Conservation (phyloP, 2,329 filamentous ascomycete genomes). For the Diaporthe velutina region DNA sequence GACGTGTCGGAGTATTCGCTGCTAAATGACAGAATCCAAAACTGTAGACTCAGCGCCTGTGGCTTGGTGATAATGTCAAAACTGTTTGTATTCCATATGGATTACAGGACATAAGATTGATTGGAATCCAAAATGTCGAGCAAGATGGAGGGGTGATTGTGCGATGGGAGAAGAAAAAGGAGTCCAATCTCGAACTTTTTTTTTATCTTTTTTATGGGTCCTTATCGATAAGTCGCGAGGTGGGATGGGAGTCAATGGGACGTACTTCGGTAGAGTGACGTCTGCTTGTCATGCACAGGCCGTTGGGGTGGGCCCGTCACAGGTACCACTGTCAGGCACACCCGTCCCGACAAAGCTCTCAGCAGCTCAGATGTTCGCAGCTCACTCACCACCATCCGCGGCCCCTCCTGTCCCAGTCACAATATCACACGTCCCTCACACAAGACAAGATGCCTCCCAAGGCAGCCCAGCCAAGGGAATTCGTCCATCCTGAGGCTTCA, state of each 20-base stretch:
- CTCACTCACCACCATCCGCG: not conserved
- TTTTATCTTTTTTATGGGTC: conserved; percentile 29
- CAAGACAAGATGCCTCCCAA: conserved; percentile 56
- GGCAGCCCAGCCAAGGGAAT: conserved; percentile 50
- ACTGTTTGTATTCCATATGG: not conserved
- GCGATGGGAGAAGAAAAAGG: conserved; percentile 20
- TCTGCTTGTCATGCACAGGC: conserved; percentile 4
- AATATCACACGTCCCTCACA: not conserved
- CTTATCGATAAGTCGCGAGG: conserved; percentile 23
- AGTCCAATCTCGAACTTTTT: conserved; percentile 23
- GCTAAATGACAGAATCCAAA: not conserved
- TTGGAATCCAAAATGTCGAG: not conserved
- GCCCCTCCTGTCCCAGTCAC: not conserved
- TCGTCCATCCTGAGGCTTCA: conserved; percentile 61
- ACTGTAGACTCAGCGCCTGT: not conserved
- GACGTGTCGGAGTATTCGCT: not conserved
- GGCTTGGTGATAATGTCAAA: not conserved
- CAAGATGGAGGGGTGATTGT: not conserved
- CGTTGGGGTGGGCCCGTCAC: not conserved
- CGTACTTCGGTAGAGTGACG: conserved; percentile 20
- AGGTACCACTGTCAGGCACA: not conserved
- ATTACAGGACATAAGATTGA: not conserved
- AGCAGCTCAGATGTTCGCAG: not conserved
- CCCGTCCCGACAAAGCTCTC: conserved; percentile 22
- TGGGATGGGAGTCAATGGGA: not conserved